These are phyloP conservation scores for Aspergillus sp. DNA, from an alignment of 2,329 filamentous ascomycete species.

Conservation along the genomic window DNA sequence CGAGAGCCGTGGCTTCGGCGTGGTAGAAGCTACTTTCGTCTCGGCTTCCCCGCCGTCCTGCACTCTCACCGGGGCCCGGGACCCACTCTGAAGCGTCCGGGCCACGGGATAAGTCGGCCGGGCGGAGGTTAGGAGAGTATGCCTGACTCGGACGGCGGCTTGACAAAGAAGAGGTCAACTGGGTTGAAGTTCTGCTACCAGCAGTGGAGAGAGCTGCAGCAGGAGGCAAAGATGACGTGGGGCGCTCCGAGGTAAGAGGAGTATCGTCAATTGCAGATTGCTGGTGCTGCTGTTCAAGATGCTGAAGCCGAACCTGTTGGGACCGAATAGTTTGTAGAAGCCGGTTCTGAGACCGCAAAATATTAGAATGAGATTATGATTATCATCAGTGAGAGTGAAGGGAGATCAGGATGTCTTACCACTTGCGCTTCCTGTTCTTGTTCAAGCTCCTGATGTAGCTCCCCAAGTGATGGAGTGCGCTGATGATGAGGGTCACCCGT, in stretches of 20 bases:
- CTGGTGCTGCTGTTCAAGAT: conserved; percentile 37
- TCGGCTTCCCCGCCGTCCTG: conserved; percentile 40
- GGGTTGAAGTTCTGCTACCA: conserved; percentile 34
- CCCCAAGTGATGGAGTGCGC: conserved; percentile 48
- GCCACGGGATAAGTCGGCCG: conserved; percentile 26
- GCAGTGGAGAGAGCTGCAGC: conserved; percentile 28
- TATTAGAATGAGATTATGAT: conserved; percentile 8
- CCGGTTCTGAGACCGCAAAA: conserved; percentile 40
- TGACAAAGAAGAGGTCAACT: conserved; percentile 34
- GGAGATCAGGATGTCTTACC: conserved; percentile 29
- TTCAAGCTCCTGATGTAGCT: conserved; percentile 52
- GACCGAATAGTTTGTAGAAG: conserved; percentile 51
- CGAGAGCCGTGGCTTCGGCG: conserved; percentile 47
- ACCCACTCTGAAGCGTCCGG: conserved; percentile 27
- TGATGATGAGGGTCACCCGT: conserved; percentile 50
- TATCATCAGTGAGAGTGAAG: conserved; percentile 2
- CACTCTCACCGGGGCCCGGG: conserved; percentile 27
- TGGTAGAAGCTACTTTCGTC: conserved; percentile 51
- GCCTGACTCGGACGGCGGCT: conserved; percentile 38
- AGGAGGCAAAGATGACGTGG: conserved; percentile 35
- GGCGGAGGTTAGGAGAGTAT: conserved; percentile 39
- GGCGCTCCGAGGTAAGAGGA: conserved; percentile 45
- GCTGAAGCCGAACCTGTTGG: conserved; percentile 48
- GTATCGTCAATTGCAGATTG: conserved; percentile 44
- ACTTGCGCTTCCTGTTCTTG: conserved; percentile 55